Base-by-base conservation (phyloP, 495 filamentous ascomycete genomes). In the Hypoxylon crocopeplum region DNA sequence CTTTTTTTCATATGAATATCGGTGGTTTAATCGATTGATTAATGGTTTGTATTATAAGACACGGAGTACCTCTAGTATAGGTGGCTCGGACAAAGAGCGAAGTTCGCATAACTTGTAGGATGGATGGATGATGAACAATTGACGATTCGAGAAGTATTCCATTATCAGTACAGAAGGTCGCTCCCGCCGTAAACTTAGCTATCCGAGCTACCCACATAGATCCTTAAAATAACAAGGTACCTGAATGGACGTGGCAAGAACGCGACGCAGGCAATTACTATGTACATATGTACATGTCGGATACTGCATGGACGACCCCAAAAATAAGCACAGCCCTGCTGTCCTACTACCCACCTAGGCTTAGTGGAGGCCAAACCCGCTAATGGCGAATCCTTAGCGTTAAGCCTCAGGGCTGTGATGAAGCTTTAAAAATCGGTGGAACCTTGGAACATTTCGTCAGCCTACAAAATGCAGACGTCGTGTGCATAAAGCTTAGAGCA, bases 61-160 rank as follows among this genome's bases (percentile, higher is more conserved):
- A 27, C 24, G 20, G 20, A 44, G 4, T 24, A 27, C 49, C 17
- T n/a, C n/a, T 27, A 42, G 25, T 19, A 46, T 37, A 13, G 34
- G 54, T 58, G 61, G 49, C 54, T 59, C 56, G 55, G 50, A 59
- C 38, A 55, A 64, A 53, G 45, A 54, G 44, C 53, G 53, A 64
- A 34, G 37, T 58, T 54, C 33, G 60, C 53, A 21, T 50, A n/a
- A n/a, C n/a, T n/a, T n/a, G n/a, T n/a, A n/a, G n/a, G n/a, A n/a
- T n/a, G n/a, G n/a, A n/a, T n/a, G n/a, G n/a, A n/a, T n/a, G n/a
- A n/a, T n/a, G n/a, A n/a, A n/a, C n/a, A n/a, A n/a, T n/a, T n/a
- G n/a, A n/a, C n/a, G n/a, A n/a, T n/a, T n/a, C n/a, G n/a, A n/a
- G n/a, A n/a, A n/a, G n/a, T n/a, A n/a, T n/a, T n/a, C n/a, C n/a